phyloP scores from a whole-genome alignment of 2,329 filamentous ascomycete species.

The Penicillium polonicum region DNA sequence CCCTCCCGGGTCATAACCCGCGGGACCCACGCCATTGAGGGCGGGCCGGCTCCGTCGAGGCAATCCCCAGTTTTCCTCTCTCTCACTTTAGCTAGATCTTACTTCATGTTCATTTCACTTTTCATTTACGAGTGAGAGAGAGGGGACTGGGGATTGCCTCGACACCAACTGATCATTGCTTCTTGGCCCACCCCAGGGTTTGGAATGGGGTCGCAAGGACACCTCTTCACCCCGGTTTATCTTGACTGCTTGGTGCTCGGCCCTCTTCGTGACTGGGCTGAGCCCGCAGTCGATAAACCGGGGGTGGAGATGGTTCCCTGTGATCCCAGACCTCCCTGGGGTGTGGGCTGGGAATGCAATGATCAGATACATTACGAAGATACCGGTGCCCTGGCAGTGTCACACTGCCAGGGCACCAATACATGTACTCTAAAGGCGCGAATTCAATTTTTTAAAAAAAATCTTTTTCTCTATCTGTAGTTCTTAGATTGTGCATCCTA shows the following conservation, averaged over 20 bases:
- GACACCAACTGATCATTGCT: constrained; percentile 1
- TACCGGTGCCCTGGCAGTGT: background rate
- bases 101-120: constrained; percentile 1
- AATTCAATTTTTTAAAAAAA: background rate
- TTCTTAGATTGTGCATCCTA: background rate
- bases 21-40: constrained; percentile 10
- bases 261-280: background rate
- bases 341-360: background rate
- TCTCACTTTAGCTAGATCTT: constrained; percentile 9
- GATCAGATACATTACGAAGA: constrained; percentile 5
- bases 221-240: background rate
- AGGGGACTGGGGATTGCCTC: background rate
- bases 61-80: constrained; percentile 2
- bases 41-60: constrained; percentile 12
- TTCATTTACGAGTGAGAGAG: background rate
- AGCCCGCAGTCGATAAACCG: background rate
- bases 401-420: background rate
- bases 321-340: background rate
- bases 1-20: constrained; percentile 21
- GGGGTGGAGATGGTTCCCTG: background rate
- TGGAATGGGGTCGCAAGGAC: background rate
- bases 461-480: background rate
- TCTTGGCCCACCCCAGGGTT: background rate
- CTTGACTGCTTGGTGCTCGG: background rate
- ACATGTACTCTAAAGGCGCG: constrained; percentile 7